A percentile compares a stretch with the other conserved stretches of the same genome.
These are phyloP conservation scores for Citrus mangshanensis DNA, from an alignment of 345 rosid genomes.

Conservation along the genomic window DNA sequence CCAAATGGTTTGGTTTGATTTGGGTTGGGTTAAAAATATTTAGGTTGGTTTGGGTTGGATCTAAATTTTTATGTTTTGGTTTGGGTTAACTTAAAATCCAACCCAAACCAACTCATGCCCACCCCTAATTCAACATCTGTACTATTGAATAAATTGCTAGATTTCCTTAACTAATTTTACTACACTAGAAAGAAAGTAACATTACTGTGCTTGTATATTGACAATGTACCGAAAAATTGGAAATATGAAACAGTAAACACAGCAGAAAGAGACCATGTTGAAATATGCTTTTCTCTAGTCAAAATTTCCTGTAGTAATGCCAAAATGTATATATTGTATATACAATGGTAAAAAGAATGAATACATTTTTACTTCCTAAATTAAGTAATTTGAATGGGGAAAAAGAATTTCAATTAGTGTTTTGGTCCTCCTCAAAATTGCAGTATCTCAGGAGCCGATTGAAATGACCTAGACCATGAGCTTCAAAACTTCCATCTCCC, in stretches of 20 bases:
- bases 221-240: not conserved
- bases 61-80: too few species aligned
- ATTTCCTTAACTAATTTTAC: not conserved
- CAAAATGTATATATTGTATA: slow-evolving; percentile 33
- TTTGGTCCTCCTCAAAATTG: not conserved
- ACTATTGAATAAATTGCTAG: not conserved
- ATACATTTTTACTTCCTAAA: slow-evolving; percentile 8
- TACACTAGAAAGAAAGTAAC: too few species aligned
- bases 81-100: too few species aligned
- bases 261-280: not conserved
- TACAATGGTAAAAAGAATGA: slow-evolving; percentile 21
- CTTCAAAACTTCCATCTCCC: slow-evolving; percentile 6
- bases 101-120: too few species aligned
- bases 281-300: not conserved
- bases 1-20: too few species aligned
- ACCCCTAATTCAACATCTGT: too few species aligned
- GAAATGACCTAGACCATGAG: not conserved
- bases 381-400: slow-evolving; percentile 12
- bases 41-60: too few species aligned
- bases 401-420: slow-evolving; percentile 21
- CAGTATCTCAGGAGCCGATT: not conserved
- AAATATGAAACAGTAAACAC: not conserved
- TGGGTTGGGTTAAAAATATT: too few species aligned
- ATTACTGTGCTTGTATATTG: not conserved
- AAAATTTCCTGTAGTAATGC: slow-evolving; percentile 21